phyloP scores from a whole-genome alignment of 768 basidiomycete species.

The Astraeus odoratus region DNA sequence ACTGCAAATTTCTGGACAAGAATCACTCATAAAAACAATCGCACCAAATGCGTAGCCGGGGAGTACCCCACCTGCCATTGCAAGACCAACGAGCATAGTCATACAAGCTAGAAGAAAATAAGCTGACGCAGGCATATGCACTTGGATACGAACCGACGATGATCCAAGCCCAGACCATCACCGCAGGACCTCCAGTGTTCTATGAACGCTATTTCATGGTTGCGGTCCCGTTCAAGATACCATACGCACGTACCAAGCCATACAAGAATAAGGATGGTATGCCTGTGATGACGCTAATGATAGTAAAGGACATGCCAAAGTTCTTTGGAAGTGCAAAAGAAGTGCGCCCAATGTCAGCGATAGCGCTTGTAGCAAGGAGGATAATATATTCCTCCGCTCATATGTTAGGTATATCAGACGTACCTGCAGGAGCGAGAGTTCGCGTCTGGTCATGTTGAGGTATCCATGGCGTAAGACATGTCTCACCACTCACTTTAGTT shows the following conservation, averaged over 20 bases:
- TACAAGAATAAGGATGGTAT: slow-evolving; percentile 63
- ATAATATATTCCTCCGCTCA: neutral
- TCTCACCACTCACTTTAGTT: slow-evolving; percentile 53
- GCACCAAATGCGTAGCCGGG: neutral
- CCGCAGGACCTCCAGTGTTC: slow-evolving; percentile 70
- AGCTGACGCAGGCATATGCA: neutral
- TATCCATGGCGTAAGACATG: neutral
- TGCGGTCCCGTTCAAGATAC: neutral
- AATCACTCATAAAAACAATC: neutral
- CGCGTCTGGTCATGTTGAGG: slow-evolving; percentile 37
- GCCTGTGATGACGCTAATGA: slow-evolving; percentile 71
- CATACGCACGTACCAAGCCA: slow-evolving; percentile 46
- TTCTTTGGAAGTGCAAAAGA: slow-evolving; percentile 35
- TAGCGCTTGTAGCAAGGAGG: slow-evolving; percentile 15
- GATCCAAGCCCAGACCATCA: slow-evolving; percentile 74
- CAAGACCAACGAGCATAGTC: slow-evolving; percentile 64
- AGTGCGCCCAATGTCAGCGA: too few relatives aligned
- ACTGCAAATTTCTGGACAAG: slow-evolving; percentile 36
- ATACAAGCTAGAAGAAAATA: slow-evolving; percentile 40
- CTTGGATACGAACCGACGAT: slow-evolving; percentile 52
- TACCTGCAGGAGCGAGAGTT: slow-evolving; percentile 57
- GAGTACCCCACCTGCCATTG: slow-evolving; percentile 57
- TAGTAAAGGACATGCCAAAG: slow-evolving; percentile 69
- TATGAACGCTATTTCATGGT: slow-evolving; percentile 19
- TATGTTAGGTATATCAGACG: too few relatives aligned